A percentile compares a stretch with the other conserved stretches of the same genome.
These are phyloP conservation scores for Podosphaera fusca DNA, from an alignment of 2,329 filamentous ascomycete genomes.

Conservation along the genomic window DNA sequence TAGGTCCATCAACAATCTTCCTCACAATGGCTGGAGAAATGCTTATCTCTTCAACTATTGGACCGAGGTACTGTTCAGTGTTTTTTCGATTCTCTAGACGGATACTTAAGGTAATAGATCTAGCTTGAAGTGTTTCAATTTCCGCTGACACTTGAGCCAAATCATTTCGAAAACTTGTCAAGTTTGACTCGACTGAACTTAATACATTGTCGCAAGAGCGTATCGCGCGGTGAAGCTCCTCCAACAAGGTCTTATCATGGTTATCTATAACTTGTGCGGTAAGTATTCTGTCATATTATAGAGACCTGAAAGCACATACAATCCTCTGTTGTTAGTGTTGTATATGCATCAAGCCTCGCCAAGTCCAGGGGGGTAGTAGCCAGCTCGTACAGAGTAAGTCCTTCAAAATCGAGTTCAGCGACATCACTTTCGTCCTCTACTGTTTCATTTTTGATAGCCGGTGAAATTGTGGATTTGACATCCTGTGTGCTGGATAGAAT, in stretches of 20 bases:
- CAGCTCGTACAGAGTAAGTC: conserved; percentile 45
- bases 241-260: conserved; percentile 60
- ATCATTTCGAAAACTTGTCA: conserved; percentile 83
- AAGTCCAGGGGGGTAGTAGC: conserved; percentile 1
- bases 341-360: conserved; percentile 17
- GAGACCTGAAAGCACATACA: conserved; percentile 29
- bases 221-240: conserved; percentile 79
- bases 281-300: not conserved
- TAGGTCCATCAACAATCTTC: conserved; percentile 67
- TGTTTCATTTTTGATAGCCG: conserved; percentile 3
- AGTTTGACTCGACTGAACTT: conserved; percentile 75
- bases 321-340: conserved; percentile 42
- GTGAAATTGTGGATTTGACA: conserved; percentile 4
- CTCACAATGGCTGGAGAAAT: conserved; percentile 64
- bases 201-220: conserved; percentile 78
- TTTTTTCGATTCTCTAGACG: conserved; percentile 73
- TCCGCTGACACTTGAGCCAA: conserved; percentile 80
- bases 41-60: conserved; percentile 77
- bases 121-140: conserved; percentile 76
- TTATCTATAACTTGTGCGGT: conserved; percentile 31
- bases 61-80: conserved; percentile 69
- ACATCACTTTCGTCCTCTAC: conserved; percentile 25
- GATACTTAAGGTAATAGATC: conserved; percentile 62
- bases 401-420: conserved; percentile 55
- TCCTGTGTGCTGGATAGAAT: conserved; percentile 13